A percentile compares a stretch with the other conserved stretches of the same genome.
These are phyloP conservation scores for Fusarium sororula DNA, from an alignment of 2,329 filamentous ascomycete species.

Conservation along the genomic window DNA sequence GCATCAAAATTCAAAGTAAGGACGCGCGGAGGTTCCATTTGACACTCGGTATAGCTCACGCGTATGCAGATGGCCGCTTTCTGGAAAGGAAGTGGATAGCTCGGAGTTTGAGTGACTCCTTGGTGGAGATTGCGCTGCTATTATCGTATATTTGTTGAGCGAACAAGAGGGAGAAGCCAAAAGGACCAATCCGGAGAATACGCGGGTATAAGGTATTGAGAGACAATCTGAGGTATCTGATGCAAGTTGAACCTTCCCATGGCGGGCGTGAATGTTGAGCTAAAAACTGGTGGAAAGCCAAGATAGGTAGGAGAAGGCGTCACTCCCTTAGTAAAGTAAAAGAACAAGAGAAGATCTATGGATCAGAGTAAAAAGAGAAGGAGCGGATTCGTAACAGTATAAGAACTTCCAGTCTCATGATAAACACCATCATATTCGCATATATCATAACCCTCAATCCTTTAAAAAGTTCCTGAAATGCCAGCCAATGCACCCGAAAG, in stretches of 20 bases:
- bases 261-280: background rate
- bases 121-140: slow-evolving; percentile 17
- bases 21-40: slow-evolving; percentile 2
- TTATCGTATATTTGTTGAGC: slow-evolving; percentile 9
- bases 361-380: background rate
- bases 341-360: background rate
- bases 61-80: slow-evolving; percentile 22
- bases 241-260: background rate
- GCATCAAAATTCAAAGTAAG: background rate
- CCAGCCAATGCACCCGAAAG: slow-evolving; percentile 9
- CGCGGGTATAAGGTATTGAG: background rate
- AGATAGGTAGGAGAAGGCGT: background rate
- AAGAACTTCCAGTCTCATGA: slow-evolving; percentile 3
- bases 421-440: slow-evolving; percentile 13
- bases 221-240: background rate
- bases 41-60: background rate
- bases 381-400: slow-evolving; percentile 16
- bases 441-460: slow-evolving; percentile 24
- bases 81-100: slow-evolving; percentile 9
- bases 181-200: background rate
- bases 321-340: background rate
- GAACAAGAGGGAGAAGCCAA: background rate
- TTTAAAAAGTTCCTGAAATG: slow-evolving; percentile 5
- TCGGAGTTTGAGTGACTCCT: slow-evolving; percentile 3
- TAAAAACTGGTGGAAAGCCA: background rate